Conservation (phyloP, 495 filamentous ascomycete species). For the Podospora didyma region DNA sequence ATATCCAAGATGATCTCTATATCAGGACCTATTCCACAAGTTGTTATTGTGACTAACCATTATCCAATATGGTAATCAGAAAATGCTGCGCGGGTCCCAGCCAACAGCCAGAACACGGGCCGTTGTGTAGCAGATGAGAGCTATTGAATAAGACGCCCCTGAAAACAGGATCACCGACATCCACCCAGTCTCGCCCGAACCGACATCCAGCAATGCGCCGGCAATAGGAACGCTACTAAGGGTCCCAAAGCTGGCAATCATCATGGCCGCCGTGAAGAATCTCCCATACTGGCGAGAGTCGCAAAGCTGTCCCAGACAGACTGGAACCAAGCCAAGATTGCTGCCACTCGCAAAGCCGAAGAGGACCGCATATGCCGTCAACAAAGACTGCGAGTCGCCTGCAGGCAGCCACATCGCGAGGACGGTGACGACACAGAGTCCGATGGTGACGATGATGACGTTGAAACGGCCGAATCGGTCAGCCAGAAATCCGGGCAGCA, state of each 20-base stretch:
- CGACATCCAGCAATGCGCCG: slow-evolving; percentile 59
- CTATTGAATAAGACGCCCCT: slow-evolving; percentile 56
- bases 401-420: slow-evolving; percentile 81
- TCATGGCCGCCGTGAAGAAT: slow-evolving; percentile 83
- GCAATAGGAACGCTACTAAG: slow-evolving; percentile 87
- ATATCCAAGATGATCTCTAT: no score
- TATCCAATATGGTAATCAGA: slow-evolving; percentile 24
- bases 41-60: no score
- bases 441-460: slow-evolving; percentile 50
- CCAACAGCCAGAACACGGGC: slow-evolving; percentile 66
- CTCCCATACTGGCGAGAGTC: slow-evolving; percentile 80
- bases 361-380: slow-evolving; percentile 68
- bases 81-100: slow-evolving; percentile 53
- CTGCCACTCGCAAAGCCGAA: slow-evolving; percentile 86
- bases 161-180: slow-evolving; percentile 69
- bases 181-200: slow-evolving; percentile 41
- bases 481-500: slow-evolving; percentile 64
- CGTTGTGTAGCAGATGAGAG: slow-evolving; percentile 55
- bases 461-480: slow-evolving; percentile 57
- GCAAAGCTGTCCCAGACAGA: slow-evolving; percentile 89
- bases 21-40: no score
- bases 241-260: slow-evolving; percentile 82
- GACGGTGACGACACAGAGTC: slow-evolving; percentile 63
- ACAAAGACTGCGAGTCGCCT: slow-evolving; percentile 50
- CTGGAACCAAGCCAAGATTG: slow-evolving; percentile 80